A percentile compares a stretch with the other conserved stretches of the same genome.
Evolutionary conservation across 2,329 filamentous ascomycete species (phyloP).

Genomic region (Pyrenophora seminiperda): DNA sequence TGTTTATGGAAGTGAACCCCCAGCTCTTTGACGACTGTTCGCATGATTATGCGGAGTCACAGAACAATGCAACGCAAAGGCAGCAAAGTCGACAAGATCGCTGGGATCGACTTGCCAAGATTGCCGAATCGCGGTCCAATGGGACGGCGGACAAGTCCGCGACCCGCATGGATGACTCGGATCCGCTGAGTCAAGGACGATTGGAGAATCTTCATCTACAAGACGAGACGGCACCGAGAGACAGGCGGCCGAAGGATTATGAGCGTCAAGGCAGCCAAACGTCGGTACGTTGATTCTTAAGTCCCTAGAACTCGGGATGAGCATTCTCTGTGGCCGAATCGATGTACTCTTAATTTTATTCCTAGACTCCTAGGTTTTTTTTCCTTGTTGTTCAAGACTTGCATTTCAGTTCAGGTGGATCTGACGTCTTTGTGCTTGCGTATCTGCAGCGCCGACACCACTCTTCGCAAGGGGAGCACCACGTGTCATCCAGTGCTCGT

Average conservation of each 20-base stretch:
- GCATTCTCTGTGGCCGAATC: slow-evolving; percentile 48
- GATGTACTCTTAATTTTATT: slow-evolving; percentile 51
- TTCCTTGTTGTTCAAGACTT: slow-evolving; percentile 41
- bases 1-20: slow-evolving; percentile 99
- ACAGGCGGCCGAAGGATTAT: slow-evolving; percentile 49
- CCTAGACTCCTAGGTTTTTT: slow-evolving; percentile 44
- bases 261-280: slow-evolving; percentile 48
- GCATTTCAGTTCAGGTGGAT: slow-evolving; percentile 46
- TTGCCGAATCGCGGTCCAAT: slow-evolving; percentile 73
- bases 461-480: slow-evolving; percentile 45
- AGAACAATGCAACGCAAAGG: slow-evolving; percentile 86
- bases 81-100: slow-evolving; percentile 81
- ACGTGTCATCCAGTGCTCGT: slow-evolving; percentile 37
- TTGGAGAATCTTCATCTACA: slow-evolving; percentile 89
- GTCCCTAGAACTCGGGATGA: slow-evolving; percentile 48
- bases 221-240: slow-evolving; percentile 62
- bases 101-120: slow-evolving; percentile 84
- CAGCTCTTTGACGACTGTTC: slow-evolving; percentile 98
- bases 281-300: slow-evolving; percentile 53
- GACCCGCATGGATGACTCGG: slow-evolving; percentile 71
- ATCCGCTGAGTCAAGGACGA: slow-evolving; percentile 68
- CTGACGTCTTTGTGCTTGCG: slow-evolving; percentile 49
- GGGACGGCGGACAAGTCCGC: slow-evolving; percentile 48
- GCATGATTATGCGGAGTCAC: slow-evolving; percentile 95
- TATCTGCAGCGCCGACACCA: slow-evolving; percentile 46